Evolutionary conservation across 768 basidiomycete genomes (phyloP), one percentile per base, ranked within the genome.

Genomic region (Auricularia heimuer): DNA sequence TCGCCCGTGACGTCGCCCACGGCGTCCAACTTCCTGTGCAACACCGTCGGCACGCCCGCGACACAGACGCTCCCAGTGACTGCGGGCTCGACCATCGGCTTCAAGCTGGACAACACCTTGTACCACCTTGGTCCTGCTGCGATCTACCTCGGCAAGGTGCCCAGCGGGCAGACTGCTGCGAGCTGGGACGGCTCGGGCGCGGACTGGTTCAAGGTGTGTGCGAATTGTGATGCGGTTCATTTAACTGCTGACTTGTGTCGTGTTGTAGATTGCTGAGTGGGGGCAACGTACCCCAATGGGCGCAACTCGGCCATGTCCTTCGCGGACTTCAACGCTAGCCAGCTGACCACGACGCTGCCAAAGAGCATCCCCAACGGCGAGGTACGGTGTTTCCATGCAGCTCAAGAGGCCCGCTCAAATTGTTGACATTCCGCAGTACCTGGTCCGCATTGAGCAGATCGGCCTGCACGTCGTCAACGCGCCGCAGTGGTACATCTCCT

Each of bases 51-150:
- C 0, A 45, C 62, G 16, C 62, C 73, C n/a, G 80, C 80, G 0
- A 71, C 74, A 3, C 70, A 74, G 62, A 79, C 77, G 10, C 74
- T 79, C 24, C 65, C 66, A 33, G 79, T 81, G 37, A 65, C 76
- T n/a, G 73, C 80, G 7, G 79, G 80, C 33, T 73, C 72, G 65
- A 72, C 74, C 18, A 70, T 80, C 45, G 77, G 78, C 16, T 80
- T 81, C 72, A 72, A 71, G 45, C 70, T 78, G 11, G 77, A 77
- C 69, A 75, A 75, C 65, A 77, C 77, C 1, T n/a, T 81, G 18
- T 81, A 78, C 70, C 80, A 81, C 66, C 72, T 70, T 37, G 80
- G 80, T 3, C 79, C 79, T 4, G 78, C 78, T 62, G 79, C 79
- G 16, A 78, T 81, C 65, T 81, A 80, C 67, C 74, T 80, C 73